Conservation (phyloP, 257 asterid species). For the Marsdenia floribunda region DNA sequence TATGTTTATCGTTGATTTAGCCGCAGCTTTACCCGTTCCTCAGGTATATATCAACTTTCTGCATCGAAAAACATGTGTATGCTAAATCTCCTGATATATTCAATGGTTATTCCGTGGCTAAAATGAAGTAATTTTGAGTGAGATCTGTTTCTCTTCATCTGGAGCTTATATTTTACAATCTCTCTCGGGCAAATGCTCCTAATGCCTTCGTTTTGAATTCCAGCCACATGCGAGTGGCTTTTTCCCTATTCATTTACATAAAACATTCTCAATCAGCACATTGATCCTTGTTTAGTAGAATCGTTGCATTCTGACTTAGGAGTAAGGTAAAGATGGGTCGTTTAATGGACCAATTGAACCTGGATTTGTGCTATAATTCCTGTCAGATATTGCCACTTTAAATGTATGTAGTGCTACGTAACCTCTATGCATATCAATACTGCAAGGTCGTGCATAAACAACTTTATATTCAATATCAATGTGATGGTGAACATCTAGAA, state of each 20-base stretch:
- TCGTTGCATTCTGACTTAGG: neutral
- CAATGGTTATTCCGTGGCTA: neutral
- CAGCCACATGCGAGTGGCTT: no score
- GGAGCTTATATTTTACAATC: no score
- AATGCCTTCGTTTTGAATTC: no score
- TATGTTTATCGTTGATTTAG: constrained; percentile 65
- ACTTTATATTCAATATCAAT: neutral
- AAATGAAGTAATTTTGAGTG: neutral
- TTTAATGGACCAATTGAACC: neutral
- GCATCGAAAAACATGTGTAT: neutral
- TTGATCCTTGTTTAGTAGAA: neutral
- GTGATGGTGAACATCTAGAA: neutral
- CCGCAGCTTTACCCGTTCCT: constrained; percentile 82
- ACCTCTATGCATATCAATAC: neutral
- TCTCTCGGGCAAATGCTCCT: no score
- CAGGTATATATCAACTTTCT: constrained; percentile 37
- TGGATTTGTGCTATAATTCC: neutral
- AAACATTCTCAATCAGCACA: neutral
- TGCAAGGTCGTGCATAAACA: neutral
- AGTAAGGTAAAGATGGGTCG: neutral
- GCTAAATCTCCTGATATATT: neutral
- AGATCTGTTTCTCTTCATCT: neutral
- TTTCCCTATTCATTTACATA: no score
- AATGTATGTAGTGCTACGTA: neutral
- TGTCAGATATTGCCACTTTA: neutral